These are phyloP conservation scores for Exsudoporus frostii DNA, from an alignment of 768 basidiomycete species.

Conservation along the genomic window DNA sequence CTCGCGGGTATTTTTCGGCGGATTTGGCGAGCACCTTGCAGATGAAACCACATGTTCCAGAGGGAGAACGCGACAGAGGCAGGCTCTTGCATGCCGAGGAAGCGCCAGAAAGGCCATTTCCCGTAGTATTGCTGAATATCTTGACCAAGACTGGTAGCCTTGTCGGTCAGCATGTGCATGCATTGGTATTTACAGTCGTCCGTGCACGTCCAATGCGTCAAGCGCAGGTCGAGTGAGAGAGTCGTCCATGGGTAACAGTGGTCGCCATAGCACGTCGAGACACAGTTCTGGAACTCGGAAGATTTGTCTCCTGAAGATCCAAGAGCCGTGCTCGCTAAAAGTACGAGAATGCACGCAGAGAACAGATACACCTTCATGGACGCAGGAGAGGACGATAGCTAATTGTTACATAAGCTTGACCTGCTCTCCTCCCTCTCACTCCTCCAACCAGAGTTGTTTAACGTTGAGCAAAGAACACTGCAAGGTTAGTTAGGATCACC, in stretches of 20 bases:
- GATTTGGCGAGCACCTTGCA: conserved; percentile 52
- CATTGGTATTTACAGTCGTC: conserved; percentile 90
- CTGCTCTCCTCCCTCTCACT: neutral
- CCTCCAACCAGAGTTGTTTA: neutral
- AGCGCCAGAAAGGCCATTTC: conserved; percentile 95
- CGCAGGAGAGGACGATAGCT: neutral
- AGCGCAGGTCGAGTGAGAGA: conserved; percentile 52
- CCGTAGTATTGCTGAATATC: conserved; percentile 81
- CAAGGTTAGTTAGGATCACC: neutral
- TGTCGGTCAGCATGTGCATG: conserved; percentile 74
- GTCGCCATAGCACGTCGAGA: conserved; percentile 33
- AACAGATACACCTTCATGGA: conserved; percentile 17
- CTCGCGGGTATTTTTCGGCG: conserved; percentile 42
- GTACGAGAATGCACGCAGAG: conserved; percentile 12
- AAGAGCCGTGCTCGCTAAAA: conserved; percentile 3
- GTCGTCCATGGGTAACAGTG: conserved; percentile 32
- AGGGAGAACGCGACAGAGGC: conserved; percentile 88
- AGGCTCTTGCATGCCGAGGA: conserved; percentile 91
- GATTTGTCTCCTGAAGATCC: conserved; percentile 37
- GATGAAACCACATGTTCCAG: conserved; percentile 78
- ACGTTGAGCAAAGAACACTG: neutral
- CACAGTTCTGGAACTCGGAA: conserved; percentile 34
- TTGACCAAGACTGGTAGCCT: conserved; percentile 40
- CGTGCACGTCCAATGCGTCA: conserved; percentile 83
- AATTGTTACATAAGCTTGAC: conserved; percentile 17